Conservation (phyloP, 2,329 filamentous ascomycete species). For the Dothistroma pini region DNA sequence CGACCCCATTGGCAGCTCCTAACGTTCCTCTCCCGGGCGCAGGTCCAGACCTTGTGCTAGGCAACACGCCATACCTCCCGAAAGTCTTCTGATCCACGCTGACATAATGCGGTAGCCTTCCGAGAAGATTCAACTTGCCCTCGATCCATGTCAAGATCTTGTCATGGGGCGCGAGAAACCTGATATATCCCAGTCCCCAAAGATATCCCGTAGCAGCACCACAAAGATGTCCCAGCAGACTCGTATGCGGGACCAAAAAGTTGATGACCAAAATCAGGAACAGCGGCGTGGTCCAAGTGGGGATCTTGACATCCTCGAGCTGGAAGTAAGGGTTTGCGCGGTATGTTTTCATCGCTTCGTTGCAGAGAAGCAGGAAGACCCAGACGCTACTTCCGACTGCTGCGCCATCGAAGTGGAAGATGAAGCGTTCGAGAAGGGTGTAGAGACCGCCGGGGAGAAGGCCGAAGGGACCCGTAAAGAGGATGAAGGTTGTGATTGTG, state of each 20-base stretch:
- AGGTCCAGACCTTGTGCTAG: conserved; percentile 38
- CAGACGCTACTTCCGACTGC: conserved; percentile 87
- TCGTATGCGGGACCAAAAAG: conserved; percentile 75
- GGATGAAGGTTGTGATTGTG: conserved; percentile 77
- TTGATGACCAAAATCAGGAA: conserved; percentile 69
- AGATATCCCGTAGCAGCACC: conserved; percentile 81
- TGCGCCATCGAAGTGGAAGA: conserved; percentile 67
- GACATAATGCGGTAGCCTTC: conserved; percentile 83
- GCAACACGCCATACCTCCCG: conserved; percentile 84
- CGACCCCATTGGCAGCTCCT: conserved; percentile 35
- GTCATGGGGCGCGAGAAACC: conserved; percentile 85
- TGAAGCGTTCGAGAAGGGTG: conserved; percentile 68
- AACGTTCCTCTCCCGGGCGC: conserved; percentile 30
- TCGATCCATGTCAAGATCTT: conserved; percentile 85
- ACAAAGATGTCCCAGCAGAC: conserved; percentile 80
- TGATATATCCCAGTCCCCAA: conserved; percentile 84
- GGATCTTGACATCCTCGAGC: conserved; percentile 62
- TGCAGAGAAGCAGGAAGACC: conserved; percentile 82
- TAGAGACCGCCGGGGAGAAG: conserved; percentile 76
- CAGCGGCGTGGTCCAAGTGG: conserved; percentile 90
- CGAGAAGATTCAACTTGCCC: conserved; percentile 78
- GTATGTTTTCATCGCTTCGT: conserved; percentile 83
- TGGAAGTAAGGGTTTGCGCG: conserved; percentile 74
- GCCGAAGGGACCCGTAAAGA: conserved; percentile 71
- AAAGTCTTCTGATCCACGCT: conserved; percentile 96